phyloP scores from a whole-genome alignment of 2,329 filamentous ascomycete species.

The Rachicladosporium sp. region DNA sequence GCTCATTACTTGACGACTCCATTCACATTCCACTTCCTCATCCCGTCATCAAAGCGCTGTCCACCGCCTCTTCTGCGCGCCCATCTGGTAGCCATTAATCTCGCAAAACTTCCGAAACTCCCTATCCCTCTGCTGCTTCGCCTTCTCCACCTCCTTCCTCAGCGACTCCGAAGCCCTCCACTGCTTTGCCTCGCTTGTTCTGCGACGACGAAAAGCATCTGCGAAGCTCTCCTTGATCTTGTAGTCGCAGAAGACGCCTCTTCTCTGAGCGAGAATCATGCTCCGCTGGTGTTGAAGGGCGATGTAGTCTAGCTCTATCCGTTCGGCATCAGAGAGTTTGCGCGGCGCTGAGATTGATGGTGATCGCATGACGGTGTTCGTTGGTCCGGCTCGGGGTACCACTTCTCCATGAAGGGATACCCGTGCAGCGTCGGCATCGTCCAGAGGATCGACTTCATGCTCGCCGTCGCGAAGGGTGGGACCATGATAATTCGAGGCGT shows the following conservation, averaged over 20 bases:
- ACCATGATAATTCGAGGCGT: too few species aligned
- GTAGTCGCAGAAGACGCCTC: neutral
- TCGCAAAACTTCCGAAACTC: neutral
- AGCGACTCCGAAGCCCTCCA: neutral
- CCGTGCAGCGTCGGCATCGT: too few species aligned
- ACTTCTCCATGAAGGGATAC: too few species aligned
- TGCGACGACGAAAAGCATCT: neutral
- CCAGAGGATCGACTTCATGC: too few species aligned
- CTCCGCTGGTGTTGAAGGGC: neutral
- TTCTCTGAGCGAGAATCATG: slow-evolving; percentile 1
- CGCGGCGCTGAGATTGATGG: too few species aligned
- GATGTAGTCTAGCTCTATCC: too few species aligned
- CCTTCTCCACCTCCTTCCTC: neutral
- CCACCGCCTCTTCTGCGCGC: neutral
- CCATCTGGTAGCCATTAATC: too few species aligned
- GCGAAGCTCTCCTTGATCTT: neutral
- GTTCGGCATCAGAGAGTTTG: too few species aligned
- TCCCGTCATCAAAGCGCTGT: neutral
- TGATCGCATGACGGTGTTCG: too few species aligned
- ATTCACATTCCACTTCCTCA: neutral
- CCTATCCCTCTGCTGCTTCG: neutral
- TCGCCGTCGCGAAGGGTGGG: too few species aligned
- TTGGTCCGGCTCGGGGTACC: too few species aligned
- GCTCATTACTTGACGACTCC: too few species aligned
- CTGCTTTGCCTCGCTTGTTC: neutral